A percentile compares a stretch with the other conserved stretches of the same genome.
These are phyloP conservation scores for Suhomyces pyralidae DNA, from an alignment of 805 yeast genomes.

Conservation along the genomic window DNA sequence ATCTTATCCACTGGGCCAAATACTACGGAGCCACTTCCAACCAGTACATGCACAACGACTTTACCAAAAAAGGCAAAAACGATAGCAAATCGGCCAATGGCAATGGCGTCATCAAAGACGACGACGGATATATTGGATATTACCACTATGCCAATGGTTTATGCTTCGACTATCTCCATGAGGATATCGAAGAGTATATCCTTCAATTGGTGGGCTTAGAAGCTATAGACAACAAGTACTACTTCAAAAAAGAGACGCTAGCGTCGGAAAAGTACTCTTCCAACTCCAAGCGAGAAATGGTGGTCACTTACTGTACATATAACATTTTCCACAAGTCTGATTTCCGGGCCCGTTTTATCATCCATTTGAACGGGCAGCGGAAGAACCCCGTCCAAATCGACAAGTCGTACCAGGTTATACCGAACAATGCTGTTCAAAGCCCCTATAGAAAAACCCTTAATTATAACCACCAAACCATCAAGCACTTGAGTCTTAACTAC, in stretches of 20 bases:
- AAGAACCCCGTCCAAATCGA: conserved; percentile 30
- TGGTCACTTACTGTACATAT: conserved; percentile 61
- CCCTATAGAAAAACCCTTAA: conserved; percentile 12
- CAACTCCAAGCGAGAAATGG: conserved; percentile 22
- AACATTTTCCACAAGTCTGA: conserved; percentile 75
- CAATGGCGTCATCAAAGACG: conserved; percentile 15
- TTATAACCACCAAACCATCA: conserved; percentile 16
- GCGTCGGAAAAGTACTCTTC: conserved; percentile 1
- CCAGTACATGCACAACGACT: conserved; percentile 26
- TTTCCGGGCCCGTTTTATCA: conserved; percentile 59
- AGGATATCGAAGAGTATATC: conserved; percentile 29
- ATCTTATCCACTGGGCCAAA: conserved; percentile 37
- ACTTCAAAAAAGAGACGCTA: conserved; percentile 13
- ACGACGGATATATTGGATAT: conserved; percentile 40
- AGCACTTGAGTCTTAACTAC: conserved; percentile 16
- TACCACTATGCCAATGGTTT: conserved; percentile 41
- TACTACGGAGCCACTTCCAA: conserved; percentile 30
- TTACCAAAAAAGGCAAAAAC: conserved; percentile 11
- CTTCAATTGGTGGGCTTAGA: conserved; percentile 26
- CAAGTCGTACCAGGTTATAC: conserved; percentile 27
- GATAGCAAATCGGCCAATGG: neutral
- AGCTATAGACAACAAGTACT: conserved; percentile 12
- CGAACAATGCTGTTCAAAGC: conserved; percentile 5
- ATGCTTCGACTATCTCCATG: conserved; percentile 15
- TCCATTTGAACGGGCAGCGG: conserved; percentile 15